Conservation (phyloP, 2,329 filamentous ascomycete genomes). For the Apiospora marii region DNA sequence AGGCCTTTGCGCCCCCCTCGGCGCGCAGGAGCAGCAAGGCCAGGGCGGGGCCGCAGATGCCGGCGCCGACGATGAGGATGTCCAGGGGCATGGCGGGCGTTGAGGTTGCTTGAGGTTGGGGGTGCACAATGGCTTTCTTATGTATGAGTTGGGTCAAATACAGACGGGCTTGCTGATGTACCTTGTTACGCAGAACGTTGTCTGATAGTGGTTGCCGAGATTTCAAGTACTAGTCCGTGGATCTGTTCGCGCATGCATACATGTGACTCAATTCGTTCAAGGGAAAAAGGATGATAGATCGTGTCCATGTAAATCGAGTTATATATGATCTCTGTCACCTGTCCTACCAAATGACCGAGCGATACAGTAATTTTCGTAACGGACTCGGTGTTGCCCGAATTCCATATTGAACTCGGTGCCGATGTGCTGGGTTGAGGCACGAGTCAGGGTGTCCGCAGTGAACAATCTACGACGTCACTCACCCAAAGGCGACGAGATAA, state of each 20-base stretch:
- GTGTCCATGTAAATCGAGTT: neutral
- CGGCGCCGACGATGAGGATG: constrained; percentile 30
- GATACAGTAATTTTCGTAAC: neutral
- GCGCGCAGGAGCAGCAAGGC: constrained; percentile 16
- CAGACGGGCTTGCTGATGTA: neutral
- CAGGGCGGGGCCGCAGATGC: constrained; percentile 37
- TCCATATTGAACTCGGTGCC: neutral
- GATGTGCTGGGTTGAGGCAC: neutral
- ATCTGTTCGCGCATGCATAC: too few species aligned
- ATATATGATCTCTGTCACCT: neutral
- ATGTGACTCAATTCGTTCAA: too few species aligned
- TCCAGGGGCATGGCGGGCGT: constrained; percentile 18
- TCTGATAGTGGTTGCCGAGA: neutral
- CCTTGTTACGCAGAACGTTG: neutral
- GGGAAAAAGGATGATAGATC: neutral
- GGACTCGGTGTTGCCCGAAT: neutral
- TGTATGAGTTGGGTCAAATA: neutral
- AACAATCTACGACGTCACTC: constrained; percentile 13
- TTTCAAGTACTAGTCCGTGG: too few species aligned
- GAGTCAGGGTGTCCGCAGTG: neutral
- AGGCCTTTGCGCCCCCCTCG: neutral
- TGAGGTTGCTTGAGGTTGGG: neutral
- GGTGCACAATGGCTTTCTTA: neutral
- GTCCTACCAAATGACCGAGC: neutral
- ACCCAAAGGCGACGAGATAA: neutral